A percentile compares a stretch with the other conserved stretches of the same genome.
These are phyloP conservation scores for Mrakia gelida DNA, from an alignment of 768 basidiomycete genomes.

Conservation along the genomic window DNA sequence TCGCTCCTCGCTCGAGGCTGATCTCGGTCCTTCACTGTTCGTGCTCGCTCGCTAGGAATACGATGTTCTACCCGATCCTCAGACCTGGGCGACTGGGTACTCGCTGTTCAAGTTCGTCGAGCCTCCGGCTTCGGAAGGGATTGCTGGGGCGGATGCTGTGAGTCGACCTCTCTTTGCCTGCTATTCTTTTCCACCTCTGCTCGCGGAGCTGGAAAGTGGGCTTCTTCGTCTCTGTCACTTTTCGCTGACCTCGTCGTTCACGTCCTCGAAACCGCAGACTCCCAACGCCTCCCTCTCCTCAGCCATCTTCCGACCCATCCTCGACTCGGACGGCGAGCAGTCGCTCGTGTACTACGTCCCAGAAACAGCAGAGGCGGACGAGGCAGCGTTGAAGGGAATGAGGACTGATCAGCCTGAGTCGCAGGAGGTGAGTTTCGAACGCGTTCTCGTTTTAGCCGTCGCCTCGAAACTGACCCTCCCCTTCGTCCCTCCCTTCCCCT, in stretches of 20 bases:
- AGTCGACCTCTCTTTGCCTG: not conserved
- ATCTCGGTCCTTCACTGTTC: not conserved
- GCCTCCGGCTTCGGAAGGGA: slow-evolving; percentile 56
- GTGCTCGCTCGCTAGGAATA: no score
- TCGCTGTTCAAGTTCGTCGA: slow-evolving; percentile 82
- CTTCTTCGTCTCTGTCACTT: no score
- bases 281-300: slow-evolving; percentile 12
- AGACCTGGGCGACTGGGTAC: slow-evolving; percentile 85
- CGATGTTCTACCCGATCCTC: slow-evolving; percentile 75
- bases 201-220: no score
- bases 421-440: not conserved
- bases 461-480: not conserved
- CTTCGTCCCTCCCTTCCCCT: not conserved
- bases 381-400: not conserved
- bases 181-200: no score
- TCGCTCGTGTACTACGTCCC: slow-evolving; percentile 28
- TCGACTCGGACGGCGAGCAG: slow-evolving; percentile 15
- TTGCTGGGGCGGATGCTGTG: not conserved
- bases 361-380: not conserved
- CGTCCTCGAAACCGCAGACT: not conserved
- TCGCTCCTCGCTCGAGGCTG: not conserved
- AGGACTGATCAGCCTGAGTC: slow-evolving; percentile 3
- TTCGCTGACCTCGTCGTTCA: not conserved
- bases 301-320: slow-evolving; percentile 27
- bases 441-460: not conserved